phyloP scores from a whole-genome alignment of 2,329 filamentous ascomycete species.

The Microcyclosporella mali region DNA sequence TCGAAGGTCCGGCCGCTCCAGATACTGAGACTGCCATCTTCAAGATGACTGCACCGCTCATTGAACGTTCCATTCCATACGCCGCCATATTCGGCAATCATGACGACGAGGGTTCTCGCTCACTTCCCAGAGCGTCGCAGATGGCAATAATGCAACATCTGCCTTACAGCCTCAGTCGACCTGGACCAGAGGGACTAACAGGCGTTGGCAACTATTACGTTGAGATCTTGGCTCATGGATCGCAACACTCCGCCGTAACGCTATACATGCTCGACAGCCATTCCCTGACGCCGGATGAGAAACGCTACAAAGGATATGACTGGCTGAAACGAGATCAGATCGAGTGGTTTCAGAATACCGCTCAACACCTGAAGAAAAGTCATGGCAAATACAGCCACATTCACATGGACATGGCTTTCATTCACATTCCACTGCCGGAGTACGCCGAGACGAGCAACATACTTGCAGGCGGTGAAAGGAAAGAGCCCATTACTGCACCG shows the following conservation, averaged over 20 bases:
- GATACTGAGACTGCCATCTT: slow-evolving; percentile 91
- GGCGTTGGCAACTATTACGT: slow-evolving; percentile 94
- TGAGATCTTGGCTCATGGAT: slow-evolving; percentile 77
- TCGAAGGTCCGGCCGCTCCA: slow-evolving; percentile 87
- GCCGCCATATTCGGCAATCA: slow-evolving; percentile 96
- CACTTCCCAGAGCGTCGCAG: slow-evolving; percentile 64
- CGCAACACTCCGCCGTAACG: slow-evolving; percentile 82
- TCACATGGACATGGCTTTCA: slow-evolving; percentile 94
- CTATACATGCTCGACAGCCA: slow-evolving; percentile 95
- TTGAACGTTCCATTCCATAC: slow-evolving; percentile 83
- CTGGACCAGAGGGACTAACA: slow-evolving; percentile 76
- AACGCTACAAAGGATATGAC: slow-evolving; percentile 85
- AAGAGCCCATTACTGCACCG: slow-evolving; percentile 80
- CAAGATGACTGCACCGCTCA: slow-evolving; percentile 81
- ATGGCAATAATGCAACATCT: slow-evolving; percentile 83
- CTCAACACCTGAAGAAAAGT: slow-evolving; percentile 61
- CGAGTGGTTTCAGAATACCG: slow-evolving; percentile 82
- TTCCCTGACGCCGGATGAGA: slow-evolving; percentile 82
- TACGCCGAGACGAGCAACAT: slow-evolving; percentile 60
- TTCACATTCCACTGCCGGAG: slow-evolving; percentile 93
- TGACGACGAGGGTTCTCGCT: slow-evolving; percentile 68
- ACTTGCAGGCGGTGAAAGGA: slow-evolving; percentile 61
- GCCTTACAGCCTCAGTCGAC: slow-evolving; percentile 79
- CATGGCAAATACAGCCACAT: slow-evolving; percentile 75
- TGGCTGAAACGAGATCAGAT: slow-evolving; percentile 96